Evolutionary conservation across 2,329 filamentous ascomycete genomes (phyloP), one percentile per base, ranked within the genome.

Genomic region (Aspergillus pseudoterreus): DNA sequence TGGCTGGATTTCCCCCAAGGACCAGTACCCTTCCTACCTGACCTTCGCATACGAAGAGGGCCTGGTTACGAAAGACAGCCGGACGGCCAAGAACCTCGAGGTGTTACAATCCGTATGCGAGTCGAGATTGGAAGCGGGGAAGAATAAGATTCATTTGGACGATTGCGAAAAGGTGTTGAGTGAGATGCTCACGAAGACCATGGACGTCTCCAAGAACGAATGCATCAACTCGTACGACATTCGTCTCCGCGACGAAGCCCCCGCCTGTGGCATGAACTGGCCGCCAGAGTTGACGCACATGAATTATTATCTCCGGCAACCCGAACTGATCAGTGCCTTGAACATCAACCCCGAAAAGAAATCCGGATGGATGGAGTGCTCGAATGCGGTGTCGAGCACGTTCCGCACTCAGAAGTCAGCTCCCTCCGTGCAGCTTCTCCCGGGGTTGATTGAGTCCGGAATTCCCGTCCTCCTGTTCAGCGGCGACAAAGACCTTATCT

Each of bases 161-260:
- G 73, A 79, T 9, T 99, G 95, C 72, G 94, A 99, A 68, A 66
- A 72, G 4, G 85, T 99, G 45, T 78, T 99, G 59, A 80, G 85
- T 50, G 76, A 84, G 9, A 82, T 97, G 46, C 80, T 97, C 4
- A 74, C 79, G 27, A 69, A 84, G 44, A 92, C 89, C 2, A 74
- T 78, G 52, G 78, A 81, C 47, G 56, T 30, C 27, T 30, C 58
- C 11, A 75, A 75, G 33, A 76, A 75, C 12, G 76, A 83, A 63
- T 99, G 95, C 71, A 71, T 85, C 68, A 99, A 99, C 75, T 96
- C 97, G 90, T 99, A 99, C 71, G 94, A 99, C 69, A 82, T 97
- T 48, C 89, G 92, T 43, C 80, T 96, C 43, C 85, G 79, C 57
- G 94, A 99, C 71, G 76, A 75, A 6, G 90, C 83, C 70, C 87